phyloP scores from a whole-genome alignment of 2,329 filamentous ascomycete genomes.

The Cladosporium cucumerinum region DNA sequence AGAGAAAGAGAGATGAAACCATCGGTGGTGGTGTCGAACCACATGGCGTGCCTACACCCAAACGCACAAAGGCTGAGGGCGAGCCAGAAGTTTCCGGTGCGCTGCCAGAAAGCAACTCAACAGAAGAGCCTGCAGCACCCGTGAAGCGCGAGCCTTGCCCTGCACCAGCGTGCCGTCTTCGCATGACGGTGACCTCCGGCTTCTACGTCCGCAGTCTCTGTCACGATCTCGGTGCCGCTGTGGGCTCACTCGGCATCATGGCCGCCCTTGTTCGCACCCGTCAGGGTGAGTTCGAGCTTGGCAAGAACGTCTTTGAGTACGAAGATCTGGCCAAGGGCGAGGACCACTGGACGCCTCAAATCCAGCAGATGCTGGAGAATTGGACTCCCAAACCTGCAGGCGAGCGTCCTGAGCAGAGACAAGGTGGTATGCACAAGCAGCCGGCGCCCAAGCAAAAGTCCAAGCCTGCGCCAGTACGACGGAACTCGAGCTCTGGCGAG shows the following conservation, averaged over 20 bases:
- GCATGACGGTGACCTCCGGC: conserved; percentile 89
- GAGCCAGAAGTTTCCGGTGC: conserved; percentile 18
- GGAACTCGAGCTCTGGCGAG: conserved; percentile 17
- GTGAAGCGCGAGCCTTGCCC: conserved; percentile 25
- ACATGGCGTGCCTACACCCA: conserved; percentile 28
- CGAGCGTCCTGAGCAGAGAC: conserved; percentile 10
- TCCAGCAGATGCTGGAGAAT: conserved; percentile 56
- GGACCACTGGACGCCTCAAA: conserved; percentile 74
- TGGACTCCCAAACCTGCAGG: conserved; percentile 31
- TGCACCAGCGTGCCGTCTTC: conserved; percentile 75
- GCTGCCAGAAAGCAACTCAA: conserved; percentile 11
- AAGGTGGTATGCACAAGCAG: conserved; percentile 5
- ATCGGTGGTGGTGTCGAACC: conserved; percentile 15
- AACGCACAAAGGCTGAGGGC: conserved; percentile 38
- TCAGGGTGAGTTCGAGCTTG: conserved; percentile 76
- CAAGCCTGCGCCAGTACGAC: neutral
- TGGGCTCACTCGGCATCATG: conserved; percentile 83
- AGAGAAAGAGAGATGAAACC: conserved; percentile 32
- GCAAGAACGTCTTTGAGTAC: conserved; percentile 73
- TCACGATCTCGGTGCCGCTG: conserved; percentile 81
- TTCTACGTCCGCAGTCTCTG: conserved; percentile 96
- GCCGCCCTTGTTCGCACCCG: conserved; percentile 73
- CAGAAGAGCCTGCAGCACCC: conserved; percentile 3
- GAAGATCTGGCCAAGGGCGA: conserved; percentile 73
- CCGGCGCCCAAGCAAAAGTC: neutral